Percentiles rank a stretch among this genome's conserved stretches.
Conservation (phyloP, 441 rosid genomes). For the Geranium incanum region DNA sequence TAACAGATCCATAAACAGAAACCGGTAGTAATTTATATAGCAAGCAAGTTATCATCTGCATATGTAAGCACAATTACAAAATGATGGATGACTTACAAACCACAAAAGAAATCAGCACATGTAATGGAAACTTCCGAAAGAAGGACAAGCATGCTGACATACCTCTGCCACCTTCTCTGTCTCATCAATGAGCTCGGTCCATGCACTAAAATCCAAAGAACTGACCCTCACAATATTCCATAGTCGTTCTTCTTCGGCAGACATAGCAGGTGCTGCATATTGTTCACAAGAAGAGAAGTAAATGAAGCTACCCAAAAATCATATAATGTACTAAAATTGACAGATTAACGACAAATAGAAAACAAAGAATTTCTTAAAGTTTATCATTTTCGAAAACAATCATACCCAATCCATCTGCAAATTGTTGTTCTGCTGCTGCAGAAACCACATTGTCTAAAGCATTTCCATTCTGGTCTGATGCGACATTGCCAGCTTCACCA, state of each 20-base stretch:
- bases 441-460: conserved; percentile 1
- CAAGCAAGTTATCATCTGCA: neutral
- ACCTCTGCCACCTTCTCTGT: conserved; percentile 10
- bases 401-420: neutral
- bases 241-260: conserved; percentile 6
- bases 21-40: neutral
- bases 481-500: neutral
- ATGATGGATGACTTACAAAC: neutral
- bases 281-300: neutral
- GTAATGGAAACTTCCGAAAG: neutral
- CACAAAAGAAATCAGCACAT: neutral
- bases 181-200: conserved; percentile 10
- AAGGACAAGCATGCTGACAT: neutral
- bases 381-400: neutral
- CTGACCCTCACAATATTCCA: conserved; percentile 5
- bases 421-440: neutral
- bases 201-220: neutral
- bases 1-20: neutral
- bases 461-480: neutral
- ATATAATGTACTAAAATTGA: neutral
- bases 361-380: neutral
- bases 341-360: neutral
- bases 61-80: neutral
- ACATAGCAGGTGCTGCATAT: neutral
- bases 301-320: neutral